Evolutionary conservation across 257 asterid genomes (phyloP).

Genomic region (Gardenia jasminoides): DNA sequence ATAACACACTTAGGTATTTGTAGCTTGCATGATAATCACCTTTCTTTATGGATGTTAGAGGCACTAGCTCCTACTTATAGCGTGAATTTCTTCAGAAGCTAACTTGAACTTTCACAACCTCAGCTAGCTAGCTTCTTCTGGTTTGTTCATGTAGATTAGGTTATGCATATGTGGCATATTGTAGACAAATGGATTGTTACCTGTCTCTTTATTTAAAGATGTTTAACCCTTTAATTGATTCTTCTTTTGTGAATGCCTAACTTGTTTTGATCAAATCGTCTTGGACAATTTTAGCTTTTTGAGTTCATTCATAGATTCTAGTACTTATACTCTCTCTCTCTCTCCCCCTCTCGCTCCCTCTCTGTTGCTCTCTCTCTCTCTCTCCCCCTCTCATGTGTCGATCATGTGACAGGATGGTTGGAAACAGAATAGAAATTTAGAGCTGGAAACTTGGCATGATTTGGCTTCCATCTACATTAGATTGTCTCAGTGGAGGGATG

Average conservation of each 20-base stretch:
- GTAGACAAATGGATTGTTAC: not conserved
- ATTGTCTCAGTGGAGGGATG: slow-evolving; percentile 72
- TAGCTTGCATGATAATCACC: slow-evolving; percentile 1
- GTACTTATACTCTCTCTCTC: not conserved
- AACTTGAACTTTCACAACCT: not conserved
- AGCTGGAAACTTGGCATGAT: slow-evolving; percentile 82
- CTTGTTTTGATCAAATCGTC: not conserved
- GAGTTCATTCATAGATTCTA: not conserved
- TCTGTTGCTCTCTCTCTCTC: too few relatives aligned
- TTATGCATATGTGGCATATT: not conserved
- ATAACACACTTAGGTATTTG: too few relatives aligned
- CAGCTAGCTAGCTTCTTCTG: not conserved
- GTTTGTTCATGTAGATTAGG: not conserved
- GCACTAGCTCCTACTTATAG: not conserved
- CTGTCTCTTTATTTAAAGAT: not conserved
- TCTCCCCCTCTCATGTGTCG: not conserved
- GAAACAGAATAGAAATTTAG: slow-evolving; percentile 42
- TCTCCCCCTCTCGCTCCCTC: not conserved
- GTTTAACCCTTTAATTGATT: not conserved
- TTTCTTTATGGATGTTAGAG: not conserved
- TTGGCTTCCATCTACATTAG: slow-evolving; percentile 76
- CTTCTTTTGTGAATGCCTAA: not conserved
- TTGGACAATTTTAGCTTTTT: not conserved
- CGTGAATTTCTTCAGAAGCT: not conserved
- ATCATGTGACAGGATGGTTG: slow-evolving; percentile 43